Evolutionary conservation across 2,329 filamentous ascomycete species (phyloP).

Genomic region (Fusarium cicatricum): DNA sequence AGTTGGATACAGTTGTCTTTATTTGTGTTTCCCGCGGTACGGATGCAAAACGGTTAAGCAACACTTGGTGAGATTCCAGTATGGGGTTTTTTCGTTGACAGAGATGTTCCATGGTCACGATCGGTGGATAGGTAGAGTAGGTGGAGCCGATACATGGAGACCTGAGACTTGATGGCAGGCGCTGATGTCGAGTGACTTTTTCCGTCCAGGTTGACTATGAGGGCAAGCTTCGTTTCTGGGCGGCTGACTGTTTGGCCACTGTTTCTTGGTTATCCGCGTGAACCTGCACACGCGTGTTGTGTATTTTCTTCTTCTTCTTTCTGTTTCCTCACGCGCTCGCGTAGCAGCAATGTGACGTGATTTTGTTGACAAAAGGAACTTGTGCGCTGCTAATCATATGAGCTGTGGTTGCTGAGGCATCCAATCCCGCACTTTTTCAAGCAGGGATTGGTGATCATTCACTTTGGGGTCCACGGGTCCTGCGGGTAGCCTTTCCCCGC

Average conservation of each 20-base stretch:
- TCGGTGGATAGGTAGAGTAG: not conserved
- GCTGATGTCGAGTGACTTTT: conserved; percentile 37
- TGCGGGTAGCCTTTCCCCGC: conserved; percentile 17
- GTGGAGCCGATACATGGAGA: conserved; percentile 14
- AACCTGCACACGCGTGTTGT: conserved; percentile 21
- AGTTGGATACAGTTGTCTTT: not conserved
- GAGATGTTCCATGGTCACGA: too few species aligned
- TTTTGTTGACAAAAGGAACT: conserved; percentile 19
- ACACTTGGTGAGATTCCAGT: too few species aligned
- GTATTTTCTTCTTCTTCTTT: not conserved
- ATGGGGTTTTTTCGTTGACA: too few species aligned
- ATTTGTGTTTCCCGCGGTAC: too few species aligned
- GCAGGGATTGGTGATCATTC: conserved; percentile 25
- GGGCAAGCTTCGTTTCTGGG: conserved; percentile 12
- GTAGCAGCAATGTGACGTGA: conserved; percentile 30
- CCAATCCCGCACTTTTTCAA: conserved; percentile 21
- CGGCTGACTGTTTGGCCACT: conserved; percentile 26
- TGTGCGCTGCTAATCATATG: conserved; percentile 21
- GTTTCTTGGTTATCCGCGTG: conserved; percentile 21
- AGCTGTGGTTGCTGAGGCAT: conserved; percentile 41
- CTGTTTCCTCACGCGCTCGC: conserved; percentile 16
- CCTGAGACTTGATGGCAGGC: conserved; percentile 33
- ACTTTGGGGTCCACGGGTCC: not conserved
- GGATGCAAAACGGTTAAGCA: too few species aligned
- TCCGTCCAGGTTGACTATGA: conserved; percentile 19